A percentile compares a stretch with the other conserved stretches of the same genome.
Evolutionary conservation across 805 yeast species (phyloP).

Genomic region (Gaillardinia entomophila): DNA sequence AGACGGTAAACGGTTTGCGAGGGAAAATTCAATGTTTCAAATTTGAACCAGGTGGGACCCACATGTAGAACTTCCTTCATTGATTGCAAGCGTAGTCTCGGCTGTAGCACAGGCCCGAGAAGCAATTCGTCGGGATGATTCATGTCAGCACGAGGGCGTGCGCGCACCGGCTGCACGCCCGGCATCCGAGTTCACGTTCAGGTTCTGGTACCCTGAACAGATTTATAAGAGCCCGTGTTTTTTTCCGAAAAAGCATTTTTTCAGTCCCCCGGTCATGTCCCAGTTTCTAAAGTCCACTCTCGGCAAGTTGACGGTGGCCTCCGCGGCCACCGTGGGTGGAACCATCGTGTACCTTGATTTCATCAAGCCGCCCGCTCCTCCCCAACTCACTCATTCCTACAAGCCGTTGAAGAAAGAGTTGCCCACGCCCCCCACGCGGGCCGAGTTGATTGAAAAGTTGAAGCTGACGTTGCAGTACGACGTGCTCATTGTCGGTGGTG

Average conservation of each 20-base stretch:
- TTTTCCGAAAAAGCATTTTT: no score
- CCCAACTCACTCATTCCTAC: conserved; percentile 20
- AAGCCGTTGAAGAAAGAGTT: conserved; percentile 40
- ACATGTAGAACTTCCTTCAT: no score
- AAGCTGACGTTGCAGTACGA: conserved; percentile 51
- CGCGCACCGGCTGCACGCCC: background rate
- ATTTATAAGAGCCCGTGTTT: no score
- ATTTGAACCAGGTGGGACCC: no score
- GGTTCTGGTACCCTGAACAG: background rate
- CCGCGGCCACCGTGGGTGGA: conserved; percentile 30
- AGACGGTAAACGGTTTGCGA: no score
- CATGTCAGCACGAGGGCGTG: no score
- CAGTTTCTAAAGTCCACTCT: conserved; percentile 15
- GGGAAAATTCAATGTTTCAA: no score
- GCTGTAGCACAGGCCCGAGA: no score
- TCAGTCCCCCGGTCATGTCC: background rate
- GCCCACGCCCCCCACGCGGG: conserved; percentile 52
- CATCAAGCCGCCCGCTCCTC: conserved; percentile 25
- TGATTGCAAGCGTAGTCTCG: no score
- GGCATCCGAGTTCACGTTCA: background rate
- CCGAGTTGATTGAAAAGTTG: conserved; percentile 44
- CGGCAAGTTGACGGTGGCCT: conserved; percentile 25
- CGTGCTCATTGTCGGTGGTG: conserved; percentile 88
- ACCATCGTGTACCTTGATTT: conserved; percentile 36
- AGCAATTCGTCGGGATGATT: no score